Conservation (phyloP, 371 early-diverging fungal species). For the Saksenaea vasiformis region DNA sequence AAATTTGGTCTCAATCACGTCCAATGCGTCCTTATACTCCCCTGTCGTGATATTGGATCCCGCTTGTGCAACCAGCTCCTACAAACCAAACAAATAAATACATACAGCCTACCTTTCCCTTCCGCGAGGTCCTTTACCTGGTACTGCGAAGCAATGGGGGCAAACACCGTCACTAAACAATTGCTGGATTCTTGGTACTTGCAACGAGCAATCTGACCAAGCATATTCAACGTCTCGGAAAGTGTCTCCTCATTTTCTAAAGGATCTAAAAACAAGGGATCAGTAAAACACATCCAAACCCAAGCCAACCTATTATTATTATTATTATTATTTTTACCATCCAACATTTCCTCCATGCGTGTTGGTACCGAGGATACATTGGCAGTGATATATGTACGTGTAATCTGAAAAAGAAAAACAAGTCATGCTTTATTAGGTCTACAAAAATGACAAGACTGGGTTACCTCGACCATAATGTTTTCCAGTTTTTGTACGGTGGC, state of each 20-base stretch:
- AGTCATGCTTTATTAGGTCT: neutral
- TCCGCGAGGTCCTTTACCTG: slow-evolving; percentile 36
- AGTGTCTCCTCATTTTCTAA: slow-evolving; percentile 77
- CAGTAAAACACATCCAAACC: neutral
- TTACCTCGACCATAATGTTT: slow-evolving; percentile 39
- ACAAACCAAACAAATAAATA: too few relatives aligned
- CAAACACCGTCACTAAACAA: slow-evolving; percentile 59
- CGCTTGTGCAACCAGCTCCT: slow-evolving; percentile 39
- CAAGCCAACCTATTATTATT: too few relatives aligned
- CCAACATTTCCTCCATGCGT: slow-evolving; percentile 62
- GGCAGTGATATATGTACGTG: slow-evolving; percentile 56
- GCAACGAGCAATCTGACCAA: slow-evolving; percentile 76
- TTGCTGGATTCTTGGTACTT: slow-evolving; percentile 69
- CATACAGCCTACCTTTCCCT: neutral
- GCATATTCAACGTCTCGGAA: slow-evolving; percentile 68
- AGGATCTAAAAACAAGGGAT: slow-evolving; percentile 47
- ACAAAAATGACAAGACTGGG: neutral
- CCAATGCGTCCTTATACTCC: slow-evolving; percentile 49
- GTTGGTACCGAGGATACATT: slow-evolving; percentile 59
- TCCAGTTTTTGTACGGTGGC: slow-evolving; percentile 48
- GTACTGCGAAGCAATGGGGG: slow-evolving; percentile 69
- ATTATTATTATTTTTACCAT: too few relatives aligned
- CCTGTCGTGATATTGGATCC: slow-evolving; percentile 26
- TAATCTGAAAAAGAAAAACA: slow-evolving; percentile 35
- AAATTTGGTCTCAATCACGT: slow-evolving; percentile 66